Evolutionary conservation across 495 filamentous ascomycete species (phyloP).

Genomic region (Penicillium robsamsonii): DNA sequence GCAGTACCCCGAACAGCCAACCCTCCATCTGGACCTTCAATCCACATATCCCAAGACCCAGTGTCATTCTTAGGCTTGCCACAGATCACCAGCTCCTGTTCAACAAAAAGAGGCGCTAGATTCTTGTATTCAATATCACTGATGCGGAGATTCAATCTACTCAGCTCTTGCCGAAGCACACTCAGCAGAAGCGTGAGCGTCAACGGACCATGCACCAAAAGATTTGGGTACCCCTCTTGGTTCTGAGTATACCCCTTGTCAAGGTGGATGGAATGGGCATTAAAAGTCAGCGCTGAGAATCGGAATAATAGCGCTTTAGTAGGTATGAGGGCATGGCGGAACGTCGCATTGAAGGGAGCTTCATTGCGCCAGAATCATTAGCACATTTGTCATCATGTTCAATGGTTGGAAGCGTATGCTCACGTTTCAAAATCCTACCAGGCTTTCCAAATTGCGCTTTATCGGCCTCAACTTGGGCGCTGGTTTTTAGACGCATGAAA

Average conservation of each 20-base stretch:
- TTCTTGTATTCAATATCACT: conserved; percentile 74
- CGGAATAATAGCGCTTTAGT: conserved; percentile 70
- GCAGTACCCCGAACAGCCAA: conserved; percentile 60
- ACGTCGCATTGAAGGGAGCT: conserved; percentile 50
- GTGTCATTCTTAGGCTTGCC: conserved; percentile 36
- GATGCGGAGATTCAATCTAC: conserved; percentile 13
- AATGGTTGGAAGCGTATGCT: conserved; percentile 15
- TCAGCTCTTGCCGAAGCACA: conserved; percentile 53
- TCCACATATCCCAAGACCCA: conserved; percentile 61
- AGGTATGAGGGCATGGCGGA: conserved; percentile 59
- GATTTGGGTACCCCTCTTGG: conserved; percentile 68
- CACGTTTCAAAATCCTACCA: conserved; percentile 40
- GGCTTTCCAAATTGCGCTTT: conserved; percentile 26
- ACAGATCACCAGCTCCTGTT: conserved; percentile 63
- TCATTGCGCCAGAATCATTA: conserved; percentile 18
- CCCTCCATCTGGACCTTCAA: conserved; percentile 57
- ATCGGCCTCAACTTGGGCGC: conserved; percentile 30
- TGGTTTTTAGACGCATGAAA: conserved; percentile 55
- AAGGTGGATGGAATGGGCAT: conserved; percentile 84
- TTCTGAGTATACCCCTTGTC: conserved; percentile 66
- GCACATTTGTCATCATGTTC: conserved; percentile 4
- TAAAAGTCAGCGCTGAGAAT: conserved; percentile 83
- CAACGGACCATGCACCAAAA: conserved; percentile 85
- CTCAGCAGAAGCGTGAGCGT: conserved; percentile 71
- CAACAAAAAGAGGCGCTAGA: conserved; percentile 74